phyloP scores from a whole-genome alignment of 257 asterid genomes.

The Eucommia ulmoides region DNA sequence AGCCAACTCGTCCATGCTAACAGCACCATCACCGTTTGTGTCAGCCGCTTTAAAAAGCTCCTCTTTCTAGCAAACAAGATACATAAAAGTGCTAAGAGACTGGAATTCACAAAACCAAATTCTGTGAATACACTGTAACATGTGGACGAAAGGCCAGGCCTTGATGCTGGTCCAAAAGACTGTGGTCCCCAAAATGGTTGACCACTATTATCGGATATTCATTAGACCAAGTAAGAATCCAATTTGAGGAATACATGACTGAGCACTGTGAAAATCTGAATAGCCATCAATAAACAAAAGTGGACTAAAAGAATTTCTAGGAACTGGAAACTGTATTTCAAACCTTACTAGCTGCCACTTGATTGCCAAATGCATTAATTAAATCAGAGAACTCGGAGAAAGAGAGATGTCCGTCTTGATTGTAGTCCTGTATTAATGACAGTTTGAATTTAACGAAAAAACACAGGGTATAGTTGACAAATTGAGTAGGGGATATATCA shows the following conservation, averaged over 20 bases:
- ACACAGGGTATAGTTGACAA: not conserved
- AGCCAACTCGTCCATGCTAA: conserved; percentile 95
- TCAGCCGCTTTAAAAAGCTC: conserved; percentile 93
- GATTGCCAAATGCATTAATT: conserved; percentile 91
- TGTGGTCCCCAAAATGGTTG: too few relatives aligned
- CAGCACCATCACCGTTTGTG: conserved; percentile 80
- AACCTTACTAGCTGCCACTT: conserved; percentile 81
- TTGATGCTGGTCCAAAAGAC: too few relatives aligned
- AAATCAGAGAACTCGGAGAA: conserved; percentile 63
- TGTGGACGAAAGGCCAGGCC: too few relatives aligned
- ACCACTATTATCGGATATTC: too few relatives aligned
- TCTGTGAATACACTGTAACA: too few relatives aligned
- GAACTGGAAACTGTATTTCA: conserved; percentile 8
- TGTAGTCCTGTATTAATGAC: conserved; percentile 54
- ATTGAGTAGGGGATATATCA: too few relatives aligned
- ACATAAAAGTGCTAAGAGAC: conserved; percentile 13
- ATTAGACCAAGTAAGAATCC: too few relatives aligned
- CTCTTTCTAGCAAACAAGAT: conserved; percentile 52
- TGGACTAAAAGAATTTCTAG: conserved; percentile 6
- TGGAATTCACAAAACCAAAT: conserved; percentile 5
- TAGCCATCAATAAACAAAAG: not conserved
- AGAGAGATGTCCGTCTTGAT: conserved; percentile 78
- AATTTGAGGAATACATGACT: too few relatives aligned
- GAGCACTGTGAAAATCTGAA: not conserved
- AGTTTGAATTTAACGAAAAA: conserved; percentile 6